phyloP scores from a whole-genome alignment of 78 protist species.

The Trichosphaerium sp. region DNA sequence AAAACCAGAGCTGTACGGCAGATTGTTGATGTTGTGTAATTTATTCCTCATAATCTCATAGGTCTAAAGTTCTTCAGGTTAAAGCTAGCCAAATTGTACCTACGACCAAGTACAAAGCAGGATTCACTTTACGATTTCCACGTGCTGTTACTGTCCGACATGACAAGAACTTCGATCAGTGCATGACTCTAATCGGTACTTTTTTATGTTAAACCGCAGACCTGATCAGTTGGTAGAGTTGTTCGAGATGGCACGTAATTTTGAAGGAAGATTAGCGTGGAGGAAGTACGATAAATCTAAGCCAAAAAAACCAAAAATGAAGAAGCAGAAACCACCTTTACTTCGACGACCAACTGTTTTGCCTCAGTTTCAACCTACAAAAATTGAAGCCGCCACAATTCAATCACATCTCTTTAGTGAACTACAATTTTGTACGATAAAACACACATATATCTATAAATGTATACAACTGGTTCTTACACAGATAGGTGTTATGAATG shows the following conservation, averaged over 20 bases:
- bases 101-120: conserved; percentile 32
- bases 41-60: not conserved
- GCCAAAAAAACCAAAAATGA: not conserved
- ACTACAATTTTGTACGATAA: no score
- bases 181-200: not conserved
- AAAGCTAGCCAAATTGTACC: conserved; percentile 37
- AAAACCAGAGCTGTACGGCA: conserved; percentile 23
- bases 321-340: no score
- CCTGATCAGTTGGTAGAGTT: no score
- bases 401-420: no score
- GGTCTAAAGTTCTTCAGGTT: conserved; percentile 47
- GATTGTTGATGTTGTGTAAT: not conserved
- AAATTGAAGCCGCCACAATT: no score
- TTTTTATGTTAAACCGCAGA: not conserved
- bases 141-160: conserved; percentile 49
- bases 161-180: conserved; percentile 57
- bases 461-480: no score
- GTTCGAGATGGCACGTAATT: not conserved
- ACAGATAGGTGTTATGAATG: conserved; percentile 2
- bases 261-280: not conserved
- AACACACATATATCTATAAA: no score
- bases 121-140: conserved; percentile 73
- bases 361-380: no score
- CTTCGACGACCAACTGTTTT: no score
- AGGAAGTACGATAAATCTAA: not conserved